A percentile compares a stretch with the other conserved stretches of the same genome.
Conservation (phyloP, 805 yeast species). For the Ogataea pilisensis region DNA sequence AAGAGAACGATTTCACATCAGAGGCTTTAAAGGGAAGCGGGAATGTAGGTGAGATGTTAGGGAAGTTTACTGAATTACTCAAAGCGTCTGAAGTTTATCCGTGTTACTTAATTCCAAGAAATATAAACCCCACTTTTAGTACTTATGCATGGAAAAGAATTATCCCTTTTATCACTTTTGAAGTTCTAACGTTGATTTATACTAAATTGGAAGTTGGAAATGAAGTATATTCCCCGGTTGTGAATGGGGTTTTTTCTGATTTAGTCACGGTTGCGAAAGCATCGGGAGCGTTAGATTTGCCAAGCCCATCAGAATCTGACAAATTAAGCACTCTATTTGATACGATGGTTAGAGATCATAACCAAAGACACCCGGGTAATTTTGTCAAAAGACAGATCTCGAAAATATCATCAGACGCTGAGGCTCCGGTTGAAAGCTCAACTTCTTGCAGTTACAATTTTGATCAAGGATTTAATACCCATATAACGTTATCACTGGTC, state of each 20-base stretch:
- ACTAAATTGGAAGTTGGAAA: conserved; percentile 13
- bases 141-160: conserved; percentile 28
- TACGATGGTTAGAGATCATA: conserved; percentile 19
- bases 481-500: conserved; percentile 16
- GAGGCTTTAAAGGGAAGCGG: conserved; percentile 20
- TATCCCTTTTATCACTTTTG: conserved; percentile 24
- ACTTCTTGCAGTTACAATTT: conserved; percentile 19
- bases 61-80: conserved; percentile 16
- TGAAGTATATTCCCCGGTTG: conserved; percentile 4
- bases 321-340: conserved; percentile 15
- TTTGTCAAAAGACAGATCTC: conserved; percentile 9
- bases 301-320: conserved; percentile 15
- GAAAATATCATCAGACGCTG: conserved; percentile 4
- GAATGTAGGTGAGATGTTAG: conserved; percentile 15
- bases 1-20: conserved; percentile 2
- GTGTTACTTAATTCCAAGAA: conserved; percentile 22
- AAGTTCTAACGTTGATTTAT: conserved; percentile 20
- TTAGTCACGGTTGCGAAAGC: conserved; percentile 19
- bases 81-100: conserved; percentile 25
- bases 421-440: conserved; percentile 10
- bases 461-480: conserved; percentile 14
- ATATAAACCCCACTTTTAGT: conserved; percentile 24
- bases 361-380: conserved; percentile 17
- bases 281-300: conserved; percentile 26
- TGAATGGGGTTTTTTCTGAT: conserved; percentile 22